These are phyloP conservation scores for Fraxinus sp. DNA, from an alignment of 305 asterid genomes.

Conservation along the genomic window DNA sequence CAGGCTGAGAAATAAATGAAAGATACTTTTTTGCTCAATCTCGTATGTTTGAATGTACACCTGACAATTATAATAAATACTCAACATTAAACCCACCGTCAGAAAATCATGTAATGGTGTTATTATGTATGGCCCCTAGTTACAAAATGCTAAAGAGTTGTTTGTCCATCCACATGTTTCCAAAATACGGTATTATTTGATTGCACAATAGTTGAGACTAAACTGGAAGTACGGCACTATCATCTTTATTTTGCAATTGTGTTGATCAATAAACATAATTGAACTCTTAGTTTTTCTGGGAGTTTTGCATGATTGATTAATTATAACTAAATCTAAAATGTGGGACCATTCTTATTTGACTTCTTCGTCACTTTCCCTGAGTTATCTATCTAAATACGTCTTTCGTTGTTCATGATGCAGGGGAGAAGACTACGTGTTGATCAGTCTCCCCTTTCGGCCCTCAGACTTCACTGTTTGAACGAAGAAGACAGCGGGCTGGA, in stretches of 20 bases:
- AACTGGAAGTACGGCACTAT: not conserved
- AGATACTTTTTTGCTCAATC: not conserved
- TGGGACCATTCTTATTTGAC: constrained; percentile 6
- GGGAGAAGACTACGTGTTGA: constrained; percentile 45
- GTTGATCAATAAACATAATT: not conserved
- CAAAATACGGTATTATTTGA: not conserved
- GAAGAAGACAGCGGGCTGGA: constrained; percentile 47
- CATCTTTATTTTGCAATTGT: not conserved
- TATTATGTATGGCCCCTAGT: not conserved
- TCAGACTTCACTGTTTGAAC: constrained; percentile 38
- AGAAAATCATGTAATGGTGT: not conserved
- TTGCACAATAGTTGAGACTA: not conserved
- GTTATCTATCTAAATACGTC: constrained; percentile 8
- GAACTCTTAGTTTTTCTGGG: not conserved
- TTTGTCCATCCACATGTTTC: not conserved
- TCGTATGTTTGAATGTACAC: not conserved
- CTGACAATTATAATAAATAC: not conserved
- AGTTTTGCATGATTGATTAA: not conserved
- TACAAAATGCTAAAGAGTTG: not conserved
- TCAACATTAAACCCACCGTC: not conserved
- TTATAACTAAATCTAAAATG: not conserved
- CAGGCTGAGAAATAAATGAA: not conserved
- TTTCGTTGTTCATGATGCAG: constrained; percentile 35
- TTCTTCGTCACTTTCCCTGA: constrained; percentile 2
- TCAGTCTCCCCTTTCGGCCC: constrained; percentile 34